Evolutionary conservation across 176 grass and related monocot genomes (phyloP), one percentile per base, ranked within the genome.

Genomic region (Oryza brachyantha): DNA sequence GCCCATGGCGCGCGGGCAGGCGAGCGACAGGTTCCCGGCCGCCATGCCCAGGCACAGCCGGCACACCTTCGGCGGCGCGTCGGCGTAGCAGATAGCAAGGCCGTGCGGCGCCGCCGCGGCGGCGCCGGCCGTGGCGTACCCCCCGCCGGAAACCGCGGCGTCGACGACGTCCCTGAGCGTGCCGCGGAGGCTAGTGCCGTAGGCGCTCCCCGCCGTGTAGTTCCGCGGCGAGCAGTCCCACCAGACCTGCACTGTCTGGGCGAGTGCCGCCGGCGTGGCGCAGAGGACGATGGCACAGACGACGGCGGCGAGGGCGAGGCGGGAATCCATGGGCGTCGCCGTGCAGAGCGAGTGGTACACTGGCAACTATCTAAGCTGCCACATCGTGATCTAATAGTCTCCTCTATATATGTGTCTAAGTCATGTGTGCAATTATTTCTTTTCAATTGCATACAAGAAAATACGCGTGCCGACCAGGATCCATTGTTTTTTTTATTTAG

Each of bases 21-120:
- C 29, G 7, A 82, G 58, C 40, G 69, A 64, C 79, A 82, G 58
- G 79, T 73, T 82, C n/a, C 79, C 79, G 5, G 68, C 40, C 29
- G 79, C 79, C 69, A 82, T 82, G 79, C 13, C 68, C 17, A 82
- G 68, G 69, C 68, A 82, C 13, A 72, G 68, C 29, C 59, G 69
- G 69, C 79, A 82, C 29, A 82, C 79, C 32, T 58, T 34, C 9
- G 46, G 46, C 22, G 1, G 77, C 11, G 77, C 77, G 34, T 82
- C 69, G 22, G 79, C 58, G 58, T 64, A 82, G 79, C 79, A 82
- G 58, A 82, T 64, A 69, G 79, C 79, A 5, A 82, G 79, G 8
- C 40, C 79, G 37, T 82, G 28, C 17, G 68, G 5, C 58, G 35
- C 35, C 46, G 29, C 22, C 46, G 45, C 78, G 5, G 6, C 17